Evolutionary conservation across 169 alveolate genomes (phyloP), one percentile per base, ranked within the genome.

Genomic region (Cryptosporidium ryanae): DNA sequence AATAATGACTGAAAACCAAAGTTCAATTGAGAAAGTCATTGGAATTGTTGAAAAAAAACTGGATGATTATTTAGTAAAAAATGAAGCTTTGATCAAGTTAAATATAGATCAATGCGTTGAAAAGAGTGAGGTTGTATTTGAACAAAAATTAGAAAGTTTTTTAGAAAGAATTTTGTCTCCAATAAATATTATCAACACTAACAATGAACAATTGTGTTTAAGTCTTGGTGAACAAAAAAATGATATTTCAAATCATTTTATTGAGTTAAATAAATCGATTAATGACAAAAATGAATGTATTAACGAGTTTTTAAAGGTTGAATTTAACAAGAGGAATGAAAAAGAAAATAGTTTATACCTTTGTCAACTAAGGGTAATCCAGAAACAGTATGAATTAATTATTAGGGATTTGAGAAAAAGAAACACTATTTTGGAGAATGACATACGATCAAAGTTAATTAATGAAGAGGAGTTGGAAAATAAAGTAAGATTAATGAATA

Each of bases 401-500:
- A 61, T 76, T 31, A 32, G 87, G 27, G 87, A 76, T 76, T 76
- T 76, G 25, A 76, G 87, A 46, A 76, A 46, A 43, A 32, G 70
- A 25, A 59, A 34, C 38, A 15, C 46, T 17, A 23, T 59, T 34
- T 25, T 76, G 32, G 87, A 76, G 32, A 67, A 55, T 12, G 71
- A 61, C 21, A 7, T 76, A 25, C 64, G 59, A 34, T 15, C 55
- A 18, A 76, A 59, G 59, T 34, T 27, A 76, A 7, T 44, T 76
- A 15, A 43, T 59, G 87, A 76, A 38, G n/a, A 59, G 21, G 25
- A 46, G 27, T 76, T 76, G 21, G 21, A 21, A 27, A 43, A 55
- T 23, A 13, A 44, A 27, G 59, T 76, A 25, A 59, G 23, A 17
- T 55, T 52, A n/a, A 43, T 76, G 57, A 65, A 61, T 76, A 59